Evolutionary conservation across 1,284 basidiomycete genomes (phyloP), one percentile per base, ranked within the genome.

Genomic region (Mycena sp.): DNA sequence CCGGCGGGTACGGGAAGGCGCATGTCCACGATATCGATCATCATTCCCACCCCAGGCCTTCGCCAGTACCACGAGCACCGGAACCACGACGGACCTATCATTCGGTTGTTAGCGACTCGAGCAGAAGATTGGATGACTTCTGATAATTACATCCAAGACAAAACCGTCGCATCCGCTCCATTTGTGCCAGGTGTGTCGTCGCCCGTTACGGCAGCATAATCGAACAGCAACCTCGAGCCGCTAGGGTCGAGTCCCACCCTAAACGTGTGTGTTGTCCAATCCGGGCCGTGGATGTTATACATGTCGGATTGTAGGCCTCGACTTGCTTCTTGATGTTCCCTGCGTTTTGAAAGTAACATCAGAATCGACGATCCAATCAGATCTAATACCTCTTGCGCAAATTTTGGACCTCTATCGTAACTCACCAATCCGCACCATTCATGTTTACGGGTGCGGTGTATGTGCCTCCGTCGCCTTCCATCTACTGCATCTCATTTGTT

Each of bases 141-240:
- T n/a, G n/a, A n/a, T n/a, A n/a, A n/a, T 28, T 35, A 54, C 26
- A 54, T 10, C 17, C 38, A n/a, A 29, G 26, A 40, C 3, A 26
- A 3, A 32, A 17, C 21, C 23, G 25, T 46, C 16, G 29, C 23
- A 16, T 5, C 19, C 11, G 32, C 54, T 21, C 29, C n/a, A n/a
- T n/a, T n/a, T n/a, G n/a, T n/a, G n/a, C n/a, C 32, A 19, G 37
- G n/a, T 9, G 61, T 38, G 14, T 45, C 11, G 40, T 63, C 54
- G 4, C 61, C 61, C 32, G 61, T 53, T 2, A 63, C 61, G 21
- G 61, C 61, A 11, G 61, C 61, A 48, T 58, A 63, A 25, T 63
- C 55, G 23, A 63, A 63, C 43, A 63, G 19, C 26, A 63, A n/a
- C 28, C 55, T 45, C 49, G 32, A 38, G 6, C 16, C 55, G 25